Conservation (phyloP, 2,329 filamentous ascomycete genomes). For the Scleromitrula shiraiana region DNA sequence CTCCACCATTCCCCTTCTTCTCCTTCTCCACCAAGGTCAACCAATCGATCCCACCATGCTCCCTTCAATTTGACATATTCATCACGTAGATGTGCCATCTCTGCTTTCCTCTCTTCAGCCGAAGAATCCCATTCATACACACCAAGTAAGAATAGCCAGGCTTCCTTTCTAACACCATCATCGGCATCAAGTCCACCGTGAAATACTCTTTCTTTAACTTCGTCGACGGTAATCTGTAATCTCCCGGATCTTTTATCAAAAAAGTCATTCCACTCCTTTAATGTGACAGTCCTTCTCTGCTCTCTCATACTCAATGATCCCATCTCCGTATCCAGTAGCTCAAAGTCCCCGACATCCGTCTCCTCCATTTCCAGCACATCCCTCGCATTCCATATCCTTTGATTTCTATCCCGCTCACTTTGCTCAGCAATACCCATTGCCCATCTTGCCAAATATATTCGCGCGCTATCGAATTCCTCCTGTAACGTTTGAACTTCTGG, state of each 20-base stretch:
- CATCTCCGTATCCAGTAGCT: slow-evolving; percentile 75
- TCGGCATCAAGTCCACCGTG: slow-evolving; percentile 85
- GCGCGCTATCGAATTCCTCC: slow-evolving; percentile 94
- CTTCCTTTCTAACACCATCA: slow-evolving; percentile 90
- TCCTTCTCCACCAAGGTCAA: slow-evolving; percentile 70
- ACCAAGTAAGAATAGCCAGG: slow-evolving; percentile 88
- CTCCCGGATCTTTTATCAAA: slow-evolving; percentile 72
- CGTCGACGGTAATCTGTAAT: slow-evolving; percentile 73
- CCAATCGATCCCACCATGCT: slow-evolving; percentile 89
- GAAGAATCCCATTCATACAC: slow-evolving; percentile 93
- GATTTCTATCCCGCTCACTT: slow-evolving; percentile 77
- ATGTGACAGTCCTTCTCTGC: slow-evolving; percentile 64
- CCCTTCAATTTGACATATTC: slow-evolving; percentile 92
- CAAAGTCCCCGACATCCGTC: slow-evolving; percentile 91
- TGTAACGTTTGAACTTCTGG: slow-evolving; percentile 92
- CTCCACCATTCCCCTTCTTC: slow-evolving; percentile 94
- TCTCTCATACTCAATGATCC: slow-evolving; percentile 68
- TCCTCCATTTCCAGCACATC: slow-evolving; percentile 93
- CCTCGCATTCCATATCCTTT: slow-evolving; percentile 85
- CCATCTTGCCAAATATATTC: slow-evolving; percentile 91
- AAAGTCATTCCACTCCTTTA: slow-evolving; percentile 85
- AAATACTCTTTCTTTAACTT: slow-evolving; percentile 96
- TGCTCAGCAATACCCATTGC: slow-evolving; percentile 98
- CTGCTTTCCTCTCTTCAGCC: slow-evolving; percentile 71
- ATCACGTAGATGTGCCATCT: slow-evolving; percentile 78